phyloP scores from a whole-genome alignment of 257 asterid genomes.

The Parsonsia alboflavescens region DNA sequence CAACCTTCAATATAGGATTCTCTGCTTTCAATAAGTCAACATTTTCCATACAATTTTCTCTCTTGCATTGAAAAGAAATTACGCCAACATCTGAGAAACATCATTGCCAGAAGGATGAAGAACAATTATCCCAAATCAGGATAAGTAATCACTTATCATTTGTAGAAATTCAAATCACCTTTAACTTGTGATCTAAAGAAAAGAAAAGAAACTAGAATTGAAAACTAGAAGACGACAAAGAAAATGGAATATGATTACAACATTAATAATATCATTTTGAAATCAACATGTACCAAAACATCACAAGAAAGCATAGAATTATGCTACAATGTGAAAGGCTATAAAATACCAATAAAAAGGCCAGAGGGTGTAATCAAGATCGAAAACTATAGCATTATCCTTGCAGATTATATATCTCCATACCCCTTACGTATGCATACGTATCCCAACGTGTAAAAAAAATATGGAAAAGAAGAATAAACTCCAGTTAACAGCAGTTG shows the following conservation, averaged over 20 bases:
- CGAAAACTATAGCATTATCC: too few relatives aligned
- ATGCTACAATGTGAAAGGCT: too few relatives aligned
- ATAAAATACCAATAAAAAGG: too few relatives aligned
- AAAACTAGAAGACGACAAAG: background rate
- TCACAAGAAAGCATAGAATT: background rate
- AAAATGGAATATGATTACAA: background rate
- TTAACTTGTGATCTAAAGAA: background rate
- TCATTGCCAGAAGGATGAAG: background rate
- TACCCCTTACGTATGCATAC: too few relatives aligned
- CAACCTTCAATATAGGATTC: too few relatives aligned
- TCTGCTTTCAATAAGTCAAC: too few relatives aligned
- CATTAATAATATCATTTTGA: background rate
- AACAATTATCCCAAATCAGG: background rate
- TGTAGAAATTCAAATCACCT: background rate
- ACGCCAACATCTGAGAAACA: background rate
- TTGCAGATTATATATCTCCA: too few relatives aligned
- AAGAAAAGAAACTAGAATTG: background rate
- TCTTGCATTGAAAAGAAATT: background rate
- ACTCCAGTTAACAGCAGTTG: too few relatives aligned
- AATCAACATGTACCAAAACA: background rate
- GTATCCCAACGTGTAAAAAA: too few relatives aligned
- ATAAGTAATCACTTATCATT: background rate
- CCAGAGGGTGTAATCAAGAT: too few relatives aligned
- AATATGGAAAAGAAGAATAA: too few relatives aligned
- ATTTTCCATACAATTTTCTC: background rate